Evolutionary conservation across 2,329 filamentous ascomycete genomes (phyloP).

Genomic region (Pseudogymnoascus sp.): DNA sequence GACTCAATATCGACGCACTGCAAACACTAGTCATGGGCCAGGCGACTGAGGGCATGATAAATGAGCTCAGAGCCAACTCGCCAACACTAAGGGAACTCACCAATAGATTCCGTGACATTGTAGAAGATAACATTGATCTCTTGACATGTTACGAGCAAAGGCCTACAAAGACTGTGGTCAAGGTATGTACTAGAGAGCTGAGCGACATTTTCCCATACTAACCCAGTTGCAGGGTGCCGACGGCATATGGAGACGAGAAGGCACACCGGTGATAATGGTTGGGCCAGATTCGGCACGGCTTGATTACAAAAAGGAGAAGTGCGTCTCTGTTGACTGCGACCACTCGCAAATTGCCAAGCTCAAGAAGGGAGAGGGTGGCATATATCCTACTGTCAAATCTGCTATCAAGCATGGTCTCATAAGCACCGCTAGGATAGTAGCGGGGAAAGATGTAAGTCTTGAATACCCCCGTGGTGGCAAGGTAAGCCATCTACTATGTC

Average conservation of each 20-base stretch:
- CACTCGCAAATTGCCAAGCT: conserved; percentile 18
- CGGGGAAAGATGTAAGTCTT: not conserved
- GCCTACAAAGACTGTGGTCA: conserved; percentile 15
- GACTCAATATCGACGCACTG: conserved; percentile 18
- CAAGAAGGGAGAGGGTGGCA: conserved; percentile 5
- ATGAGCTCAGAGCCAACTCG: conserved; percentile 18
- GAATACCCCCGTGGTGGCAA: not conserved
- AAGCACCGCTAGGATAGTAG: conserved; percentile 5
- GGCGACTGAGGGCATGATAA: conserved; percentile 15
- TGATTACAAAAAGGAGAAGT: conserved; percentile 11
- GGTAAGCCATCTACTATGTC: not conserved
- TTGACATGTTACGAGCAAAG: conserved; percentile 18
- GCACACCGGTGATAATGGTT: conserved; percentile 14
- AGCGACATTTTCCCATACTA: not conserved
- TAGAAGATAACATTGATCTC: conserved; percentile 14
- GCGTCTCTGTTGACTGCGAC: conserved; percentile 13
- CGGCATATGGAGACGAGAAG: conserved; percentile 17
- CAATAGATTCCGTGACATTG: conserved; percentile 14
- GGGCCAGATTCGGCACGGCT: conserved; percentile 12
- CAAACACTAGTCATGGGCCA: conserved; percentile 17
- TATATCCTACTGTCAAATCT: conserved; percentile 7
- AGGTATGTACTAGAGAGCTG: not conserved
- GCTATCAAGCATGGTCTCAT: not conserved
- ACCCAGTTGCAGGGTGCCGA: not conserved
- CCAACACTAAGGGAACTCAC: conserved; percentile 15